Evolutionary conservation across 2,329 filamentous ascomycete genomes (phyloP).

Genomic region (Talaromyces sp.): DNA sequence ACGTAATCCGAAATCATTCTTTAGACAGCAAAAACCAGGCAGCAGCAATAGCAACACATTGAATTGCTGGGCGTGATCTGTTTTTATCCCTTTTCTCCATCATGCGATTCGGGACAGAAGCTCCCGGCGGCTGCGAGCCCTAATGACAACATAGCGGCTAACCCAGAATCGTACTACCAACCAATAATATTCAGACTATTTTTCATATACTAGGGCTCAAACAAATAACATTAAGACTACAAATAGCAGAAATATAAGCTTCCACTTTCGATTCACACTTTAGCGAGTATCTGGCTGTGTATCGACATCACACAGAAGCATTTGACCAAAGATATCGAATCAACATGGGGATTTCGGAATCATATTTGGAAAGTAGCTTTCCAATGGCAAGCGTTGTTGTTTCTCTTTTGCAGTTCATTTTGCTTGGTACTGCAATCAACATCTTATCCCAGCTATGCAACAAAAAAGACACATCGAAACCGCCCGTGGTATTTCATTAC

Average conservation of each 20-base stretch:
- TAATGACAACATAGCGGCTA: background rate
- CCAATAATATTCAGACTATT: background rate
- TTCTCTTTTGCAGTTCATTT: background rate
- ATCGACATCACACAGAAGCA: background rate
- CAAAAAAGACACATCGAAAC: constrained; percentile 65
- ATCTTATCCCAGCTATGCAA: constrained; percentile 49
- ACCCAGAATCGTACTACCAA: background rate
- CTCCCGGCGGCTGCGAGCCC: background rate
- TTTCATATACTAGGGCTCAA: background rate
- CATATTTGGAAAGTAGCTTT: background rate
- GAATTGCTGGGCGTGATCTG: background rate
- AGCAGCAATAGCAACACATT: background rate
- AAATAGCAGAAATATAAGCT: background rate
- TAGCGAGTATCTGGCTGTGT: background rate
- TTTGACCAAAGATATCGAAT: background rate
- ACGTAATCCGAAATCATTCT: no score
- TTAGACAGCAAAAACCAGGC: background rate
- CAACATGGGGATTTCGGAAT: background rate
- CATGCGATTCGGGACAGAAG: background rate
- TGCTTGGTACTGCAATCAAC: background rate
- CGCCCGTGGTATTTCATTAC: constrained; percentile 75
- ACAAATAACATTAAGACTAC: background rate
- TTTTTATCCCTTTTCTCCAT: background rate
- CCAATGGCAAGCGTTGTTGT: background rate
- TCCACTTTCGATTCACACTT: background rate